Conservation (phyloP, 345 rosid species). For the Punica granatum region DNA sequence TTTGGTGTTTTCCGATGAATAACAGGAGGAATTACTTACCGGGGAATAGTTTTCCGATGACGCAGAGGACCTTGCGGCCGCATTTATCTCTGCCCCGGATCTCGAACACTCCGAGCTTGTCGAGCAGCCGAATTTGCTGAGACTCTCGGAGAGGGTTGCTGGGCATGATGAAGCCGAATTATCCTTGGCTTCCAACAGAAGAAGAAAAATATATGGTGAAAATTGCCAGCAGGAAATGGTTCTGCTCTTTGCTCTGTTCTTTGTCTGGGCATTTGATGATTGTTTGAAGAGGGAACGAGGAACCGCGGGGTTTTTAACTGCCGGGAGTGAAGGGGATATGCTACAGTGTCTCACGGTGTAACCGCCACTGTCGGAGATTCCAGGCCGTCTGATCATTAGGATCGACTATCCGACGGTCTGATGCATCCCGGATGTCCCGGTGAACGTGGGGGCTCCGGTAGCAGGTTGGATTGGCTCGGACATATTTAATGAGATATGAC, state of each 20-base stretch:
- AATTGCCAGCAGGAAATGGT: not conserved
- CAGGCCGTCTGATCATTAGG: not conserved
- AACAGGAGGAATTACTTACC: constrained; percentile 16
- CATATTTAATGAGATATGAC: not conserved
- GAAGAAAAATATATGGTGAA: not conserved
- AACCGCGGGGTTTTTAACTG: not conserved
- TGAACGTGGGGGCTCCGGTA: not conserved
- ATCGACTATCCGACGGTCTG: not conserved
- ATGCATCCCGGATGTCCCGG: not conserved
- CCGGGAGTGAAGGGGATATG: not conserved
- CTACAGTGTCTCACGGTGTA: not conserved
- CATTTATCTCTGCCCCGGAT: constrained; percentile 40
- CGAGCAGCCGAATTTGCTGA: constrained; percentile 27
- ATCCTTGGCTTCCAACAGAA: too few relatives aligned
- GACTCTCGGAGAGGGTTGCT: not conserved
- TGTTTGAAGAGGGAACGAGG: constrained; percentile 1
- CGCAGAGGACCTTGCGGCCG: constrained; percentile 30
- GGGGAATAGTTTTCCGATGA: constrained; percentile 39
- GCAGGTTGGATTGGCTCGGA: not conserved
- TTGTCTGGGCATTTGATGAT: not conserved
- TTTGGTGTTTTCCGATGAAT: not conserved
- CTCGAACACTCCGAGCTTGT: constrained; percentile 32
- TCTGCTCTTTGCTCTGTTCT: not conserved
- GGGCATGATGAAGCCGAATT: too few relatives aligned
- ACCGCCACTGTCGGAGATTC: not conserved